Percentiles rank a stretch among this genome's conserved stretches.
phyloP scores from a whole-genome alignment of 2,329 filamentous ascomycete genomes.

The Achaetomium macrosporum region DNA sequence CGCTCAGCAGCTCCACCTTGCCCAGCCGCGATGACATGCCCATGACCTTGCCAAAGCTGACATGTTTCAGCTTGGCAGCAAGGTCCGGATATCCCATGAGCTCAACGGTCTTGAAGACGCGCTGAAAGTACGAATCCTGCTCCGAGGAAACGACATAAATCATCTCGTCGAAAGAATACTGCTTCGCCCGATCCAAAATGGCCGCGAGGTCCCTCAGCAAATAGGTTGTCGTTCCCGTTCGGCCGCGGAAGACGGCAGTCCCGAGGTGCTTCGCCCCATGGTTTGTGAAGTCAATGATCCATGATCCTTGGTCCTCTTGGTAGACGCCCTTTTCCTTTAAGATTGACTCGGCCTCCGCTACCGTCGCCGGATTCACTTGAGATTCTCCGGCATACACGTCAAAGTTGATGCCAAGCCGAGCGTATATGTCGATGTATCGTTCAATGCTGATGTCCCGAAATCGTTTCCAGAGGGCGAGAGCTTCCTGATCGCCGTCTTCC shows the following conservation, averaged over 20 bases:
- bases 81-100: slow-evolving; percentile 33
- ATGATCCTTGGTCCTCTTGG: slow-evolving; percentile 59
- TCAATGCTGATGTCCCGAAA: slow-evolving; percentile 56
- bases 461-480: slow-evolving; percentile 50
- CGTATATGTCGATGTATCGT: slow-evolving; percentile 53
- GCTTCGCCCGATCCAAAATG: slow-evolving; percentile 55
- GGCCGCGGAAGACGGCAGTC: slow-evolving; percentile 59
- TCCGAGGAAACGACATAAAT: slow-evolving; percentile 35
- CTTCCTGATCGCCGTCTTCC: slow-evolving; percentile 53
- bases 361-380: slow-evolving; percentile 44
- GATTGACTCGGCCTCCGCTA: slow-evolving; percentile 52
- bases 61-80: slow-evolving; percentile 30
- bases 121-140: slow-evolving; percentile 33
- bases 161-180: slow-evolving; percentile 36
- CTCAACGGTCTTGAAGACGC: slow-evolving; percentile 32
- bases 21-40: slow-evolving; percentile 39
- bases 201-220: slow-evolving; percentile 65
- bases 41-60: slow-evolving; percentile 43
- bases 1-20: slow-evolving; percentile 50
- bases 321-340: slow-evolving; percentile 56
- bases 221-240: slow-evolving; percentile 59
- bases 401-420: slow-evolving; percentile 55
- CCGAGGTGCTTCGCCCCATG: slow-evolving; percentile 62
- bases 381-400: slow-evolving; percentile 65
- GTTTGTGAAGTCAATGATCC: slow-evolving; percentile 64